phyloP scores from a whole-genome alignment of 305 asterid genomes.

The Caryopteris hybrid region DNA sequence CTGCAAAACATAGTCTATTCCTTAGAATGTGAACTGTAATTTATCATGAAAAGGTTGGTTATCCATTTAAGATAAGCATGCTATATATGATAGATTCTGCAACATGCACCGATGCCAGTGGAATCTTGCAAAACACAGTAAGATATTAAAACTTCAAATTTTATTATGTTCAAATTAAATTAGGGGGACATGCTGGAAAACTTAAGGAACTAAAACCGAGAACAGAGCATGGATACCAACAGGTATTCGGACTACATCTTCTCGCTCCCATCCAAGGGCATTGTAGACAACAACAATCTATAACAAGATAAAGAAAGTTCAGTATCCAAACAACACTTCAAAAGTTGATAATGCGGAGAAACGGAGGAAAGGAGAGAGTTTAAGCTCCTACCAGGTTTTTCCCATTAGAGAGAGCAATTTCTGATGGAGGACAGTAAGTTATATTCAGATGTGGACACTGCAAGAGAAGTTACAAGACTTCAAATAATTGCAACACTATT shows the following conservation, averaged over 20 bases:
- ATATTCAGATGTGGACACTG: constrained; percentile 41
- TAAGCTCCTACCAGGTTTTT: constrained; percentile 27
- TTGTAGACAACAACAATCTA: constrained; percentile 42
- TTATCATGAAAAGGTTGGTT: not conserved
- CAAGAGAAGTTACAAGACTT: constrained; percentile 10
- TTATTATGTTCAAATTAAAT: not conserved
- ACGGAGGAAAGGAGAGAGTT: not conserved
- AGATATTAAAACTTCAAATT: not conserved
- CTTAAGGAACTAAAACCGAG: not conserved
- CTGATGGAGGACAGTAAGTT: constrained; percentile 40
- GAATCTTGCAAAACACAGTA: not conserved
- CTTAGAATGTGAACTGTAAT: not conserved
- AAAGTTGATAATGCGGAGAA: not conserved
- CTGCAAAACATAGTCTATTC: constrained; percentile 1
- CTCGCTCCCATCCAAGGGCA: constrained; percentile 44
- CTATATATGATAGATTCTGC: not conserved
- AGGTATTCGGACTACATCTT: constrained; percentile 34
- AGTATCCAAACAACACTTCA: constrained; percentile 11
- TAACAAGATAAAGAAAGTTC: constrained; percentile 9
- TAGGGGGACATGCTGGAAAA: not conserved
- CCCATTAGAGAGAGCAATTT: constrained; percentile 21
- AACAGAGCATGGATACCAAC: constrained; percentile 26
- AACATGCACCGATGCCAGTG: not conserved
- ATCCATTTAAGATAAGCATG: constrained; percentile 3
- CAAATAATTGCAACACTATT: not conserved